A percentile compares a stretch with the other conserved stretches of the same genome.
Evolutionary conservation across 129 eudicot species (phyloP).

Genomic region (Silybum marianum): DNA sequence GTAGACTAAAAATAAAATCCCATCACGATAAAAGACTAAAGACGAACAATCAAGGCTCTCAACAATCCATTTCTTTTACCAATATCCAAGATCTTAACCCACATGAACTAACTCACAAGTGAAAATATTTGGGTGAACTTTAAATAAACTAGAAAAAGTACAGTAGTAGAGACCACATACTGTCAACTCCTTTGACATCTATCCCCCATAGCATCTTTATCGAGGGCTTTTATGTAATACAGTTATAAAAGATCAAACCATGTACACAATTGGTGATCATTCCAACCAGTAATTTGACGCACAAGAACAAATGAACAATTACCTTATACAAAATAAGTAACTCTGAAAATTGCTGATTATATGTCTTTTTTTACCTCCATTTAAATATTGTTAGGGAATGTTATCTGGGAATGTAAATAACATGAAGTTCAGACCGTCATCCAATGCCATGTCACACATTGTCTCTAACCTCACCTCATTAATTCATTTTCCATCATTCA

Average conservation of each 20-base stretch:
- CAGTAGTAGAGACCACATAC: not conserved
- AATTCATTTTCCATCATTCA: not conserved
- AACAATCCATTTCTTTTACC: not conserved
- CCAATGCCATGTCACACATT: no score
- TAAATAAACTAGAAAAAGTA: not conserved
- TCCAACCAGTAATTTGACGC: not conserved
- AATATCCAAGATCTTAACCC: not conserved
- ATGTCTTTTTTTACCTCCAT: no score
- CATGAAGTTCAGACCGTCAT: no score
- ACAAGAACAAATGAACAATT: not conserved
- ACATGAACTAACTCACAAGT: not conserved
- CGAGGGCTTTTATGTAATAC: not conserved
- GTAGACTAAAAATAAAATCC: not conserved
- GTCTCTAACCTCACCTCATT: no score
- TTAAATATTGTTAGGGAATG: no score
- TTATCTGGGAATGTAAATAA: no score
- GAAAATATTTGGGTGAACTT: not conserved
- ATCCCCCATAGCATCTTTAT: not conserved
- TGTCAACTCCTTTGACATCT: not conserved
- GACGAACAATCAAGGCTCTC: not conserved
- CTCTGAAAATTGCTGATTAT: no score
- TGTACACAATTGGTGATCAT: not conserved
- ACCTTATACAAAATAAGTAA: not conserved
- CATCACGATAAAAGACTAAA: not conserved
- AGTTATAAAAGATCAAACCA: not conserved